Percentiles rank a stretch among this genome's conserved stretches.
Evolutionary conservation across 1,139 yeast genomes (phyloP).

Genomic region (Entelexis paramagnoliae): DNA sequence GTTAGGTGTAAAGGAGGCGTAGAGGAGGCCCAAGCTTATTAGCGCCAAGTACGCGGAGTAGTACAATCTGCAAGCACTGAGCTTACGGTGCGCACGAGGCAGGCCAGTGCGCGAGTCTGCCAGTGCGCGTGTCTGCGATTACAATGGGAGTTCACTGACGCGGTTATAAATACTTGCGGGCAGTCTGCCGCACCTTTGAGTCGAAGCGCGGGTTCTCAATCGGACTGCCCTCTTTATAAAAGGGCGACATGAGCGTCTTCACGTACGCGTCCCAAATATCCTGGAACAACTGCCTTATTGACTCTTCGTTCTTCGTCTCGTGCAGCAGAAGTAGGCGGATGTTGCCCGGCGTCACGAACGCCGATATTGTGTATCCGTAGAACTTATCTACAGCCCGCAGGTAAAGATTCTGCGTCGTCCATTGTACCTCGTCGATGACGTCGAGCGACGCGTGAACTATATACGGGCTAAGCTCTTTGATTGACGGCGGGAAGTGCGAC

Average conservation of each 20-base stretch:
- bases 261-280: conserved; percentile 84
- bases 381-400: conserved; percentile 76
- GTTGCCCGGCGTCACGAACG: conserved; percentile 81
- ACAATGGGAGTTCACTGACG: no score
- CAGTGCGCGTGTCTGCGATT: no score
- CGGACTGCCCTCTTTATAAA: conserved; percentile 66
- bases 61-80: no score
- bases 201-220: conserved; percentile 71
- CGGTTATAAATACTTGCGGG: conserved; percentile 60
- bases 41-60: no score
- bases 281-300: conserved; percentile 69
- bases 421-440: conserved; percentile 77
- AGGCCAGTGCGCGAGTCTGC: no score
- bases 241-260: conserved; percentile 77
- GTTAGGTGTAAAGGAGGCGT: no score
- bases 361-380: conserved; percentile 69
- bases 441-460: conserved; percentile 83
- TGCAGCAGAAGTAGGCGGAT: conserved; percentile 72
- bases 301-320: conserved; percentile 55
- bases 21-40: no score
- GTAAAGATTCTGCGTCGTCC: conserved; percentile 57
- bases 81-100: no score
- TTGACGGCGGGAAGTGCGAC: conserved; percentile 49
- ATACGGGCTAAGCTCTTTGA: conserved; percentile 76
- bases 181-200: conserved; percentile 55